phyloP scores from a whole-genome alignment of 2,329 filamentous ascomycete species.

The Hymenoscyphus fructigenus region DNA sequence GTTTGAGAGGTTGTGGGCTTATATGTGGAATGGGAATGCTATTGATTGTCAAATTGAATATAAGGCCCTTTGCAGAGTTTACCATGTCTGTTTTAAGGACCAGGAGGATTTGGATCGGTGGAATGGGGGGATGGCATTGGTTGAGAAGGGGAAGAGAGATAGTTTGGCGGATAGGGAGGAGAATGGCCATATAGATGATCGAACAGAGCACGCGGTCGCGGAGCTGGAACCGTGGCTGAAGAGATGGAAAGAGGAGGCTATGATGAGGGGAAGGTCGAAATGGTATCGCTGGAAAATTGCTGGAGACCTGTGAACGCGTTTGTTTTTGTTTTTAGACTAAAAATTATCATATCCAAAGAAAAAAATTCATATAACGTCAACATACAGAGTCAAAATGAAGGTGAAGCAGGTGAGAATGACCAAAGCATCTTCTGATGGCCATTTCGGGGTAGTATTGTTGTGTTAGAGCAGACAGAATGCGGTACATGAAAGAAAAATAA shows the following conservation, averaged over 20 bases:
- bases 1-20: slow-evolving; percentile 64
- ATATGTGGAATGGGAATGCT: slow-evolving; percentile 17
- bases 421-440: background rate
- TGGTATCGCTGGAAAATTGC: slow-evolving; percentile 1
- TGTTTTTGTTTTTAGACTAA: background rate
- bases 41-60: slow-evolving; percentile 22
- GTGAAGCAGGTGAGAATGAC: background rate
- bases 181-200: slow-evolving; percentile 1
- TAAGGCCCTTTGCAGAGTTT: slow-evolving; percentile 17
- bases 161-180: background rate
- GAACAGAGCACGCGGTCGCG: background rate
- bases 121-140: background rate
- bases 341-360: background rate
- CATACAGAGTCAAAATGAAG: background rate
- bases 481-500: no score
- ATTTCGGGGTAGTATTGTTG: background rate
- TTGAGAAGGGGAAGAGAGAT: background rate
- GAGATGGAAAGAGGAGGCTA: slow-evolving; percentile 12
- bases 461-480: background rate
- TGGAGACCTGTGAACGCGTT: slow-evolving; percentile 5
- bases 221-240: slow-evolving; percentile 5
- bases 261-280: slow-evolving; percentile 10
- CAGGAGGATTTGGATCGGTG: slow-evolving; percentile 14
- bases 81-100: slow-evolving; percentile 18
- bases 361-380: background rate